phyloP scores from a whole-genome alignment of 1,284 basidiomycete species.

The Trichosporon sp. region DNA sequence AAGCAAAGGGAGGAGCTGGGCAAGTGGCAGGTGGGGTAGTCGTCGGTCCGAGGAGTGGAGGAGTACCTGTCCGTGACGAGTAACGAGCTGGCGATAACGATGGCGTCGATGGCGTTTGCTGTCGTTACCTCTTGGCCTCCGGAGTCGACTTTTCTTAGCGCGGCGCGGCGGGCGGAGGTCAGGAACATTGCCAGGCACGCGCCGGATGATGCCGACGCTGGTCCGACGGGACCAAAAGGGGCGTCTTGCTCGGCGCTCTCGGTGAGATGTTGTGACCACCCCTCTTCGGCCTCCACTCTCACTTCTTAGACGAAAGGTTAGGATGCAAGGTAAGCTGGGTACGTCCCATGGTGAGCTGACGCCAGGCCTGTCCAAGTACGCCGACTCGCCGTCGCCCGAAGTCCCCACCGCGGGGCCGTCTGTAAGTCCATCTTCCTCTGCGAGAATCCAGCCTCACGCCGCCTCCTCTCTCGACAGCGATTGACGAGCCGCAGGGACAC shows the following conservation, averaged over 20 bases:
- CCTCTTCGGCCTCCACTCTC: neutral
- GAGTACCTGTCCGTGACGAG: neutral
- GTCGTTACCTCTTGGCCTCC: too few species aligned
- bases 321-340: conserved; percentile 15
- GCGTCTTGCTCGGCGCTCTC: neutral
- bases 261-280: neutral
- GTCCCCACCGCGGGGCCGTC: conserved; percentile 11
- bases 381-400: conserved; percentile 10
- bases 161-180: too few species aligned
- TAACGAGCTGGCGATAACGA: neutral
- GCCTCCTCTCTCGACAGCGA: neutral
- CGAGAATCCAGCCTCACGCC: conserved; percentile 18
- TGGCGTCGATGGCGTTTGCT: neutral
- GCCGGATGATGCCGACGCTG: neutral
- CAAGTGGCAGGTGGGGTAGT: too few species aligned
- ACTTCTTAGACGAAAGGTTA: neutral
- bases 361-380: conserved; percentile 17
- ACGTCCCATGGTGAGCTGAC: neutral
- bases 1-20: too few species aligned
- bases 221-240: neutral
- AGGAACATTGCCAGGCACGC: neutral
- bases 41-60: neutral
- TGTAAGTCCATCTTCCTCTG: conserved; percentile 12
- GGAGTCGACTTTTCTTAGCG: neutral
- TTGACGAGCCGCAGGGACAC: neutral